phyloP scores from a whole-genome alignment of 768 basidiomycete species.

The Gyrodon lividus region DNA sequence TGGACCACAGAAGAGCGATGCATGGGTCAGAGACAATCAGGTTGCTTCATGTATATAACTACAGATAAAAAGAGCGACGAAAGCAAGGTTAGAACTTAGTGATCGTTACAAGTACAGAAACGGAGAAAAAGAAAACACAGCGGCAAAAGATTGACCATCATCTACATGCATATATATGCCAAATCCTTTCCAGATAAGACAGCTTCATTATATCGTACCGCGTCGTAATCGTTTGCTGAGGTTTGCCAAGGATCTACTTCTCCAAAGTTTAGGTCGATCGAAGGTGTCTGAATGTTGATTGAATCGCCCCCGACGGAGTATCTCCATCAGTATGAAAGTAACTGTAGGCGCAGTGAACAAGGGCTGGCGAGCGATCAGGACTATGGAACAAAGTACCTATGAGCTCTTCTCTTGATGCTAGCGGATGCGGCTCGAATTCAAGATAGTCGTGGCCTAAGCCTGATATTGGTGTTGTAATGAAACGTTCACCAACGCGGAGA shows the following conservation, averaged over 20 bases:
- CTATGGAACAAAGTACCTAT: conserved; percentile 36
- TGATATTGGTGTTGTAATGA: conserved; percentile 51
- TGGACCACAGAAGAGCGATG: neutral
- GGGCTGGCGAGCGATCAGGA: neutral
- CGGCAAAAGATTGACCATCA: neutral
- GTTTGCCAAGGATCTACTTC: conserved; percentile 25
- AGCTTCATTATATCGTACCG: conserved; percentile 24
- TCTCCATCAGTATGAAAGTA: conserved; percentile 64
- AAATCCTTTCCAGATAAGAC: neutral
- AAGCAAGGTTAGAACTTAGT: neutral
- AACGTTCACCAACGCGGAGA: conserved; percentile 42
- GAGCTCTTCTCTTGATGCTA: conserved; percentile 50
- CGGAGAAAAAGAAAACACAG: conserved; percentile 5
- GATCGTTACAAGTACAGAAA: neutral
- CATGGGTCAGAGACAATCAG: neutral
- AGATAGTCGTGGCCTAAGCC: conserved; percentile 57
- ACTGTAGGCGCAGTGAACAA: conserved; percentile 36
- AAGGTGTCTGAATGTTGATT: conserved; percentile 47
- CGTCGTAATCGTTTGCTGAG: conserved; percentile 33
- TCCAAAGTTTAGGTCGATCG: conserved; percentile 50
- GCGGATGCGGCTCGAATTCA: conserved; percentile 51
- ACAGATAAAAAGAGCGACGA: conserved; percentile 3
- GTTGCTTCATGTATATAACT: neutral
- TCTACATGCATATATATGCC: neutral
- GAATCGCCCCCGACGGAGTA: conserved; percentile 59